phyloP scores from a whole-genome alignment of 2,329 filamentous ascomycete genomes.

The Ascochyta clinopodiicola region DNA sequence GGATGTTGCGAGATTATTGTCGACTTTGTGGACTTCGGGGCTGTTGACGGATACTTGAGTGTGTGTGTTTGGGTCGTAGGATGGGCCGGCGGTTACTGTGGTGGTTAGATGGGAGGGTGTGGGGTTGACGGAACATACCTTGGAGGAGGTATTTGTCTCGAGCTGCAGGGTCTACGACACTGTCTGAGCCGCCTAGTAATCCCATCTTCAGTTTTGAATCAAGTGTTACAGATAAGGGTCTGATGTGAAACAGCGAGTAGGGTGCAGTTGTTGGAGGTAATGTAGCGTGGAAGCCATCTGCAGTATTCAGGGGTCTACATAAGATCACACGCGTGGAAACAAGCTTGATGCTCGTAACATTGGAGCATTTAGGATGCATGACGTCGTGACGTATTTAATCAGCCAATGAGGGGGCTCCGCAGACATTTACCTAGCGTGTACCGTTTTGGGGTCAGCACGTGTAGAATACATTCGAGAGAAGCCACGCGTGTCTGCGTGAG shows the following conservation, averaged over 20 bases:
- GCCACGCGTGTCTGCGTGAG: no score
- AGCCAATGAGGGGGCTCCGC: constrained; percentile 7
- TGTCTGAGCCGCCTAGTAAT: constrained; percentile 15
- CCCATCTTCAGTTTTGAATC: constrained; percentile 4
- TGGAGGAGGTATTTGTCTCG: constrained; percentile 48
- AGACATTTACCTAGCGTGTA: neutral
- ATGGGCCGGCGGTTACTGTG: constrained; percentile 45
- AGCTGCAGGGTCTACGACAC: constrained; percentile 38
- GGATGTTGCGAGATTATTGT: constrained; percentile 38
- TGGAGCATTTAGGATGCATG: constrained; percentile 5
- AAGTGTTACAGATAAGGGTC: neutral
- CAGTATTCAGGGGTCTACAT: neutral
- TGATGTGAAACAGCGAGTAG: neutral
- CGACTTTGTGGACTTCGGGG: constrained; percentile 29
- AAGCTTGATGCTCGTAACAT: constrained; percentile 1
- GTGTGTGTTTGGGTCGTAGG: constrained; percentile 42
- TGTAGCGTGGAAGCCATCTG: no score
- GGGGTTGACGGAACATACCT: constrained; percentile 13
- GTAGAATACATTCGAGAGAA: no score
- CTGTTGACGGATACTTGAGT: constrained; percentile 43
- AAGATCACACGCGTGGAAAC: neutral
- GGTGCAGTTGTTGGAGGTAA: neutral
- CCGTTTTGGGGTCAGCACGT: neutral
- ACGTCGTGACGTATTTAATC: constrained; percentile 7
- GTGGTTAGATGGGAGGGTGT: neutral